Evolutionary conservation across 306 rosid genomes (phyloP).

Genomic region (Prinsepia uniflora): DNA sequence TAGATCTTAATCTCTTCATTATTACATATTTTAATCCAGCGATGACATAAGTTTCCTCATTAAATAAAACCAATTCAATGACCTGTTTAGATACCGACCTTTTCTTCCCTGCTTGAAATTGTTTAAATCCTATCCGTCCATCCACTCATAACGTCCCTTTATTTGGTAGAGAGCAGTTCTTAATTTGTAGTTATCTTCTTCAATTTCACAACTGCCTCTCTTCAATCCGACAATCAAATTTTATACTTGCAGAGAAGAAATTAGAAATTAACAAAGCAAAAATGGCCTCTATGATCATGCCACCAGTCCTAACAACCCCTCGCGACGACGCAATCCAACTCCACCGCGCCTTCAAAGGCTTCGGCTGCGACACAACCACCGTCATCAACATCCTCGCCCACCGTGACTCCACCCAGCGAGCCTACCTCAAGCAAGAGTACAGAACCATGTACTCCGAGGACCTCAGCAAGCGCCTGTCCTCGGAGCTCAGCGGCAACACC

Average conservation of each 20-base stretch:
- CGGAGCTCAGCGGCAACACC: slow-evolving; percentile 61
- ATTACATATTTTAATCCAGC: too few relatives aligned
- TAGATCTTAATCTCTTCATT: too few relatives aligned
- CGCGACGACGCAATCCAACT: slow-evolving; percentile 73
- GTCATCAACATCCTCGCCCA: slow-evolving; percentile 74
- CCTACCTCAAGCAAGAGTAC: slow-evolving; percentile 71
- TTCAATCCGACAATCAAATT: too few relatives aligned
- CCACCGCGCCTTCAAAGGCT: slow-evolving; percentile 86
- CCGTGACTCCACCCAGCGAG: slow-evolving; percentile 69
- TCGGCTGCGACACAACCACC: slow-evolving; percentile 66
- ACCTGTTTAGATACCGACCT: too few relatives aligned
- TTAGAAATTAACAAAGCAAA: too few relatives aligned
- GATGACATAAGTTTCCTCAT: too few relatives aligned
- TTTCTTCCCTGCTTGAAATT: too few relatives aligned
- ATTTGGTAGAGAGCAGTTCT: not conserved
- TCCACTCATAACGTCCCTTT: not conserved
- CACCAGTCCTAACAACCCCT: slow-evolving; percentile 61
- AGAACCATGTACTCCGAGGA: slow-evolving; percentile 53
- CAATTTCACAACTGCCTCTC: not conserved
- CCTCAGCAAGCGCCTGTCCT: slow-evolving; percentile 53
- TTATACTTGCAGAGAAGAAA: not conserved
- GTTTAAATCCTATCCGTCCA: too few relatives aligned
- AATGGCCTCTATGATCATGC: slow-evolving; percentile 60
- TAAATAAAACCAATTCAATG: too few relatives aligned
- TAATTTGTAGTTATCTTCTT: not conserved